Conservation (phyloP, 108 stramenopile species). For the Discostella pseudostelligera region DNA sequence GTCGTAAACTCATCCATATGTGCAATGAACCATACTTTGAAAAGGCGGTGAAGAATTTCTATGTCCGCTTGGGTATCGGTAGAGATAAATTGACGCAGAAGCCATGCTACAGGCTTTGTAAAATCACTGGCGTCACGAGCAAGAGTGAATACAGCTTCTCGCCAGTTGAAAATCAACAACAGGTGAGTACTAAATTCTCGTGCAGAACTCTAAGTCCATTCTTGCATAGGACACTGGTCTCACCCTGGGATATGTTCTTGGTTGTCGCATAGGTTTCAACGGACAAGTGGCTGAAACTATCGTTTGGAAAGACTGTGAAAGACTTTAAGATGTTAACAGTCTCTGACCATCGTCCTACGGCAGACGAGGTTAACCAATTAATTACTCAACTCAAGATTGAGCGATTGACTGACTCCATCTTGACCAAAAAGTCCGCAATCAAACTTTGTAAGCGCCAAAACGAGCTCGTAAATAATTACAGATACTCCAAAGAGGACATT, state of each 20-base stretch:
- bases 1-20: constrained; percentile 79
- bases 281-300: constrained; percentile 66
- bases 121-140: constrained; percentile 62
- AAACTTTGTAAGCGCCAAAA: constrained; percentile 74
- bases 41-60: constrained; percentile 71
- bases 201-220: neutral
- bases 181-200: constrained; percentile 41
- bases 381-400: constrained; percentile 63
- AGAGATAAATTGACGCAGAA: constrained; percentile 74
- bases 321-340: constrained; percentile 75
- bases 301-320: constrained; percentile 66
- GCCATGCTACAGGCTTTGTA: constrained; percentile 77
- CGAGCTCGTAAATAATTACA: constrained; percentile 78
- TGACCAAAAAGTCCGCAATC: constrained; percentile 68
- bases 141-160: constrained; percentile 68
- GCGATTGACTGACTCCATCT: constrained; percentile 39
- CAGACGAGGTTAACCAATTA: constrained; percentile 67
- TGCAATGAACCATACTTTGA: constrained; percentile 89
- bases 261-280: constrained; percentile 53
- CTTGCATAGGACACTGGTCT: too few relatives aligned
- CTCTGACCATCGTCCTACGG: constrained; percentile 70
- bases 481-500: constrained; percentile 81
- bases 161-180: constrained; percentile 57
- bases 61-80: constrained; percentile 77
- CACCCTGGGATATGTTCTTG: constrained; percentile 2